Conservation (phyloP, 768 basidiomycete genomes). For the Mycena chlorophos region DNA sequence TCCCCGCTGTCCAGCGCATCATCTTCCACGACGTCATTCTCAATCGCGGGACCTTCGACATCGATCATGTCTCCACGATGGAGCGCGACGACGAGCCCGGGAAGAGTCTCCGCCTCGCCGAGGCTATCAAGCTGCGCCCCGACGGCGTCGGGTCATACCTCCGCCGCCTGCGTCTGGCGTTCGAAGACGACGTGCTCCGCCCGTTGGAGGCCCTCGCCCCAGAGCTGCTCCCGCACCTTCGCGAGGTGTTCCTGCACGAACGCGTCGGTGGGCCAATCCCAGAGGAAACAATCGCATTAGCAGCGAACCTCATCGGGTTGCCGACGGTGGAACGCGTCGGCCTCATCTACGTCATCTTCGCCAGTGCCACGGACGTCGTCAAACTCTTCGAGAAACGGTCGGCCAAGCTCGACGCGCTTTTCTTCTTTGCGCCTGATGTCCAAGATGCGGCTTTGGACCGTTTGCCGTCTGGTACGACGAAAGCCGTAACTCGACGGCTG, state of each 20-base stretch:
- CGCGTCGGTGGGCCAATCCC: background rate
- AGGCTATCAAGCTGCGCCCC: background rate
- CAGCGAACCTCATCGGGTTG: background rate
- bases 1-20: background rate
- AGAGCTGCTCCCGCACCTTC: background rate
- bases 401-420: background rate
- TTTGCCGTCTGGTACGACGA: background rate
- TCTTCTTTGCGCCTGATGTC: background rate
- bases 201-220: background rate
- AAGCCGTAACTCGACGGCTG: background rate
- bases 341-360: background rate
- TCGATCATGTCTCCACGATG: background rate
- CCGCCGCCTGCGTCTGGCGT: background rate
- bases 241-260: background rate
- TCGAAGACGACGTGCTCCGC: background rate
- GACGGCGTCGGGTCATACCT: background rate
- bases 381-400: background rate
- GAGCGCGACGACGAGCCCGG: background rate
- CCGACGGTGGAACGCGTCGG: background rate
- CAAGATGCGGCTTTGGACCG: background rate
- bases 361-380: background rate
- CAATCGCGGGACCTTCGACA: background rate
- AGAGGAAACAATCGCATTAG: background rate
- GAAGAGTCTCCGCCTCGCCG: background rate
- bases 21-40: conserved; percentile 1